phyloP scores from a whole-genome alignment of 139 green algal species.

The Pseudopediastrum boryanum region DNA sequence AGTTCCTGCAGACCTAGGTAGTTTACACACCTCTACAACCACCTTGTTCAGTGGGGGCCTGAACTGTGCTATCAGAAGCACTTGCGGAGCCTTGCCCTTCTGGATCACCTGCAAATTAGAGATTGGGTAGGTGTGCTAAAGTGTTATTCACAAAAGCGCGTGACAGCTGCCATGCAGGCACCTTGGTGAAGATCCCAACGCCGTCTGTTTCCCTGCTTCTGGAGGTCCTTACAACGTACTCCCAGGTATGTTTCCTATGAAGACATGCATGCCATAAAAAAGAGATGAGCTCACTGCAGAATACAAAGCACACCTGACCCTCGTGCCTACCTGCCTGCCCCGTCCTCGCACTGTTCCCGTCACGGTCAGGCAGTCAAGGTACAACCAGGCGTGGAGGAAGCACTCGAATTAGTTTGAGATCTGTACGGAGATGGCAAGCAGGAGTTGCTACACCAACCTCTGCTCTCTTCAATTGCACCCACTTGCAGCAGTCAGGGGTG shows the following conservation, averaged over 20 bases:
- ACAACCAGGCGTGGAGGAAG: no score
- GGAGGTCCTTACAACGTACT: constrained; percentile 13
- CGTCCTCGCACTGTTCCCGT: constrained; percentile 16
- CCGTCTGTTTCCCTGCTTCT: constrained; percentile 36
- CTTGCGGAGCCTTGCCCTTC: not conserved
- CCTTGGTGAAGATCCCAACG: constrained; percentile 23
- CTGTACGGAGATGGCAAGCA: not conserved
- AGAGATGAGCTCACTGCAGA: not conserved
- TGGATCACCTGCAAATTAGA: not conserved
- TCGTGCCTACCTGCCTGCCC: constrained; percentile 5
- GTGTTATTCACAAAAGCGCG: no score
- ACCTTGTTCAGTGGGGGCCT: not conserved
- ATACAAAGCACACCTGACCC: not conserved
- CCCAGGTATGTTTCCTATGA: constrained; percentile 17
- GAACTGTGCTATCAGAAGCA: not conserved
- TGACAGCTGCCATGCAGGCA: no score
- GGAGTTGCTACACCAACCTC: not conserved
- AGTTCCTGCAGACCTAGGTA: no score
- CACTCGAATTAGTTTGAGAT: not conserved
- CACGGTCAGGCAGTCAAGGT: not conserved
- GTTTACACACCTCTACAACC: not conserved
- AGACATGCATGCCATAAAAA: not conserved
- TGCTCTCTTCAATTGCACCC: constrained; percentile 15
- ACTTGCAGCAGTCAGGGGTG: constrained; percentile 5
- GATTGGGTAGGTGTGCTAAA: not conserved